Evolutionary conservation across 2,329 filamentous ascomycete species (phyloP).

Genomic region (Madurella mycetomatis): DNA sequence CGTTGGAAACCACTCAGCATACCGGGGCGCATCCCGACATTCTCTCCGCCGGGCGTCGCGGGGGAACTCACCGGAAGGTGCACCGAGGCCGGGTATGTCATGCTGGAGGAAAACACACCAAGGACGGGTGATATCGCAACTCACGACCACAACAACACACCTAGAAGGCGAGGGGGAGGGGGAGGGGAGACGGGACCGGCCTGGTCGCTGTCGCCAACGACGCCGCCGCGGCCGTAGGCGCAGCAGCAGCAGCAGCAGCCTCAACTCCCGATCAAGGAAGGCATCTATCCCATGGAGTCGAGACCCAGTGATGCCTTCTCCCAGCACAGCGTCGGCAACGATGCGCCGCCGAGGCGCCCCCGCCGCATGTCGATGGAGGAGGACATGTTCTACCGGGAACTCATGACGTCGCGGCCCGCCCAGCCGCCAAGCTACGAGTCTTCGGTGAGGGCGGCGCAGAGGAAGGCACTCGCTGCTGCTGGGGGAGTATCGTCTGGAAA

Average conservation of each 20-base stretch:
- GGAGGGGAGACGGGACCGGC: constrained; percentile 15
- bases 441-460: constrained; percentile 28
- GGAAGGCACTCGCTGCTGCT: constrained; percentile 18
- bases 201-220: constrained; percentile 8
- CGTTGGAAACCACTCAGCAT: not conserved
- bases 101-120: constrained; percentile 13
- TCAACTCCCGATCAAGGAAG: constrained; percentile 10
- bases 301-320: constrained; percentile 29
- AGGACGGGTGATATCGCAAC: constrained; percentile 12
- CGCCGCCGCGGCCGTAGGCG: constrained; percentile 11
- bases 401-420: constrained; percentile 47
- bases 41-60: not conserved
- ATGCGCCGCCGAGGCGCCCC: constrained; percentile 36
- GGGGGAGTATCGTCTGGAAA: constrained; percentile 26
- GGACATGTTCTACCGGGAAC: constrained; percentile 49
- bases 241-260: constrained; percentile 12
- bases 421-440: constrained; percentile 45
- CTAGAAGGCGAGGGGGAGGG: constrained; percentile 13
- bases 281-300: constrained; percentile 29
- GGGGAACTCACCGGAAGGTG: not conserved
- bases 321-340: constrained; percentile 33
- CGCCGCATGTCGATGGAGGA: constrained; percentile 49
- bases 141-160: constrained; percentile 8
- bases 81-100: constrained; percentile 13
- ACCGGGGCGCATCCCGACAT: not conserved